Evolutionary conservation across 179 eudicot genomes (phyloP).

Genomic region (Nepenthes alata): DNA sequence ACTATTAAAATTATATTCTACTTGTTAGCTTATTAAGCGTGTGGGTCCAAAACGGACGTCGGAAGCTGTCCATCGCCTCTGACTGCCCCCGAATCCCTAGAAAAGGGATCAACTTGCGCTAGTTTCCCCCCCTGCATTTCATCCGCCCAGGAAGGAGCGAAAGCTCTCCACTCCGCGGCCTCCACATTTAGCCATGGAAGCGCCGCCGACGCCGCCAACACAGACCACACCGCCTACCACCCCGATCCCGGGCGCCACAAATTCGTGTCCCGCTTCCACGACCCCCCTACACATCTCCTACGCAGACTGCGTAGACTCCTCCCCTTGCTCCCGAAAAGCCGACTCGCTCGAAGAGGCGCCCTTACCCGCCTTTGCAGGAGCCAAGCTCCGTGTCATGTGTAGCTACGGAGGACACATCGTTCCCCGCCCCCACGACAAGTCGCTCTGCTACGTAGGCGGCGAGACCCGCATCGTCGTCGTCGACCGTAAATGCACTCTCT

Average conservation of each 20-base stretch:
- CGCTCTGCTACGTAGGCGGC: conserved; percentile 15
- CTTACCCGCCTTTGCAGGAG: not conserved
- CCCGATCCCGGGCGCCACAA: not conserved
- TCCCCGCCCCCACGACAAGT: conserved; percentile 44
- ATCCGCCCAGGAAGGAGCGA: too few species aligned
- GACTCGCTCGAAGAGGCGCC: conserved; percentile 14
- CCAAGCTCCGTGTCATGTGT: conserved; percentile 10
- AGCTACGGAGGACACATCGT: conserved; percentile 8
- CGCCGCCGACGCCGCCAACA: not conserved
- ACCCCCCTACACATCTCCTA: not conserved
- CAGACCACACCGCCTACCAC: not conserved
- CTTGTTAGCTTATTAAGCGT: too few species aligned
- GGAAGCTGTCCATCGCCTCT: too few species aligned
- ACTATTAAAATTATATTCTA: too few species aligned
- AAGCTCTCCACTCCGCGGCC: not conserved
- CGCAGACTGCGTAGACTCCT: conserved; percentile 1
- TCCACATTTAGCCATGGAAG: not conserved
- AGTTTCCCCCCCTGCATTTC: too few species aligned
- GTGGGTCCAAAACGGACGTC: too few species aligned
- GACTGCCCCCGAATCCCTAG: too few species aligned
- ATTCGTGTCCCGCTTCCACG: not conserved
- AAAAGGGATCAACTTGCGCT: too few species aligned
- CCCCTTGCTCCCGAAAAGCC: conserved; percentile 12
- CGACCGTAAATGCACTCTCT: conserved; percentile 15
- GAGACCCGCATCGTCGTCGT: conserved; percentile 5